Percentiles rank a stretch among this genome's conserved stretches.
Evolutionary conservation across 805 yeast genomes (phyloP).

Genomic region (Cyberlindnera saturnus): DNA sequence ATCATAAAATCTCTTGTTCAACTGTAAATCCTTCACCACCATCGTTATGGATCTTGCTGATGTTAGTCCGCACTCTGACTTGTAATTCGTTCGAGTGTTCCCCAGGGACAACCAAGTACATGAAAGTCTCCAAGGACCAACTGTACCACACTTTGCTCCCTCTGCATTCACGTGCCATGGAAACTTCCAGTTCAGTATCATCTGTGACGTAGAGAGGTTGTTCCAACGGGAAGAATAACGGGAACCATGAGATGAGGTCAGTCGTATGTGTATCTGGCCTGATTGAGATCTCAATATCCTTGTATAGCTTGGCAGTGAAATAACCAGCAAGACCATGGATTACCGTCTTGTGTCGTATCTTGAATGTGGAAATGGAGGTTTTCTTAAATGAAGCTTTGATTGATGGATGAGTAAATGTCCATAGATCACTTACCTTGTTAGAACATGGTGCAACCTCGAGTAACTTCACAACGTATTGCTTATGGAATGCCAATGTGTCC

Average conservation of each 20-base stretch:
- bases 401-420: constrained; percentile 58
- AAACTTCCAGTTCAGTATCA: constrained; percentile 47
- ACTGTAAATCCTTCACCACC: constrained; percentile 25
- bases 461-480: constrained; percentile 40
- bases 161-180: constrained; percentile 42
- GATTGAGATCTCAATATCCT: constrained; percentile 47
- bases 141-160: constrained; percentile 54
- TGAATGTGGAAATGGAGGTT: constrained; percentile 32
- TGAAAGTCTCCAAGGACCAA: constrained; percentile 53
- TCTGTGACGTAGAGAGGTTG: constrained; percentile 47
- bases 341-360: constrained; percentile 42
- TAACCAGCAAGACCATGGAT: constrained; percentile 74
- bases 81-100: constrained; percentile 14
- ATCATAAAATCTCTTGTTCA: not conserved
- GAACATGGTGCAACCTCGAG: constrained; percentile 39
- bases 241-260: constrained; percentile 61
- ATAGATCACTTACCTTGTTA: constrained; percentile 42
- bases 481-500: constrained; percentile 33
- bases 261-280: constrained; percentile 38
- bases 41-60: constrained; percentile 33
- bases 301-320: constrained; percentile 66
- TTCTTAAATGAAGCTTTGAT: constrained; percentile 41
- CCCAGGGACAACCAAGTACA: constrained; percentile 32
- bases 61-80: constrained; percentile 34
- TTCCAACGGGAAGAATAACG: constrained; percentile 55